Conservation (phyloP, 768 basidiomycete genomes). For the Mycena rosella region DNA sequence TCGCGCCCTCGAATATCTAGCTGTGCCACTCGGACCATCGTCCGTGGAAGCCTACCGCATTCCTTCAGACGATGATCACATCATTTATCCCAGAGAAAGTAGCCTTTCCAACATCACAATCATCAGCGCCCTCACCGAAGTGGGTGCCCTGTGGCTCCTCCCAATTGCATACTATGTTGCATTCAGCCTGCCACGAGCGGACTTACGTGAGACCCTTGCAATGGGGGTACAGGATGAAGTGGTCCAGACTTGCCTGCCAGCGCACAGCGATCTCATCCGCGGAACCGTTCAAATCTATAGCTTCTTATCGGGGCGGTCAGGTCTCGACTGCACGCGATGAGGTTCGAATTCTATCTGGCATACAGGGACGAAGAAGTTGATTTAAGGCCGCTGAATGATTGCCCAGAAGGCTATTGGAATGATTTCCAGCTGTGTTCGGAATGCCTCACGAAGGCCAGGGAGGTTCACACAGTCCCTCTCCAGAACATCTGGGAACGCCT, state of each 20-base stretch:
- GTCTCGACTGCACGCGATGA: background rate
- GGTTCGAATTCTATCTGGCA: background rate
- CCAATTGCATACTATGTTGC: background rate
- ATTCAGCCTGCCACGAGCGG: rapidly evolving
- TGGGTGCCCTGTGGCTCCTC: background rate
- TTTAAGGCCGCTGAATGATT: background rate
- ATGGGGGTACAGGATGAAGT: background rate
- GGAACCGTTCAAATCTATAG: background rate
- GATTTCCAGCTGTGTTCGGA: too few species aligned
- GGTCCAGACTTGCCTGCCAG: background rate
- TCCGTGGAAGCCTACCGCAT: background rate
- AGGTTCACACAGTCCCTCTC: too few species aligned
- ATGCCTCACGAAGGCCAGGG: too few species aligned
- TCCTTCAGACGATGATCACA: background rate
- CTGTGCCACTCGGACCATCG: background rate
- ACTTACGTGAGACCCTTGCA: background rate
- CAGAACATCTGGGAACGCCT: too few species aligned
- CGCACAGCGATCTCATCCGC: background rate
- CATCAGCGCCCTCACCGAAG: background rate
- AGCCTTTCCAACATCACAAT: background rate
- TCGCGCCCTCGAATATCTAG: background rate
- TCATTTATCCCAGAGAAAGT: background rate
- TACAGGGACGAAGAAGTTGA: background rate
- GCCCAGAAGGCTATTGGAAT: background rate
- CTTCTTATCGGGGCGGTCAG: background rate